Evolutionary conservation across 345 rosid genomes (phyloP), one percentile per base, ranked within the genome.

Genomic region (Isatis tinctoria): DNA sequence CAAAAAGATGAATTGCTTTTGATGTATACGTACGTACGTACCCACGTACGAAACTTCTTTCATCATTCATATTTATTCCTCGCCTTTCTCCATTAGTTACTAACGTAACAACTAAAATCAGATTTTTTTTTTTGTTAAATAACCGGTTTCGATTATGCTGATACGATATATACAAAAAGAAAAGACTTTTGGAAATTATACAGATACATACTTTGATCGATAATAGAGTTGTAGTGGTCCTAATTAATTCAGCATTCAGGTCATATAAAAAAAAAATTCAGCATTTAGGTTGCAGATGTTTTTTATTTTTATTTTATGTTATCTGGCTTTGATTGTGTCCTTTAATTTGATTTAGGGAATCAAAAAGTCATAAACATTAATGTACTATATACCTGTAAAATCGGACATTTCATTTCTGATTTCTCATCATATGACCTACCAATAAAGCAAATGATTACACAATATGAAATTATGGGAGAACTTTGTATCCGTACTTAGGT

Each of bases 21-120:
- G 60, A 61, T 75, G 64, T 61, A 8, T 61, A 75, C 74, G 70
- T 61, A 28, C 43, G 41, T 75, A 61, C 33, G 60, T 60, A 48
- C 69, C 30, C 59, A 64, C 65, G 71, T 66, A 74, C 78, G 75
- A 76, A 76, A 26, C 74, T 75, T 69, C 79, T 68, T 40, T 49
- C 69, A 39, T 68, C 12, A 51, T 68, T 63, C 57, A 18, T 65
- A n/a, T 60, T 18, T 37, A 28, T 16, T 12, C 70, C 32, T 65
- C 65, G 49, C 22, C 2, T 11, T 63, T 41, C 65, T 57, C 51
- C 40, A 35, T 26, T 35, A 49, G 37, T 13, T 36, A 49, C 60
- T 30, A 40, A 40, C 17, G 13, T 18, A 52, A 62, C 26, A 5
- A 61, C 16, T 52, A 40, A 18, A 1, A 10, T 32, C 37, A 40